These are phyloP conservation scores for Leishmania gerbilli DNA, from an alignment of 208 protist species.

Conservation along the genomic window DNA sequence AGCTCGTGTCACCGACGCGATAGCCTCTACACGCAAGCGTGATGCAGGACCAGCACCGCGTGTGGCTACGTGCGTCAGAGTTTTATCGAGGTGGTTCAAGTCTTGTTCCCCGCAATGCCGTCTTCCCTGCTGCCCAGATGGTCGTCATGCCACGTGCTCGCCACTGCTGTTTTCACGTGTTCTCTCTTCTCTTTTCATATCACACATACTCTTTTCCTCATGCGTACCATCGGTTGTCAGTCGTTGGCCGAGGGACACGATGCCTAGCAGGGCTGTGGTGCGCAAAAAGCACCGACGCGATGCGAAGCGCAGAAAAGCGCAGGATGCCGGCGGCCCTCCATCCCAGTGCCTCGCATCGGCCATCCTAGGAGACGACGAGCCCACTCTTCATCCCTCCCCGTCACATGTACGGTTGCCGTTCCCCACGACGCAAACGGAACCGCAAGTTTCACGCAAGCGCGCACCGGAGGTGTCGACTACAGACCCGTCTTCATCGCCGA, in stretches of 20 bases:
- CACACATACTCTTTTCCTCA: neutral
- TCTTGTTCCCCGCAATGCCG: too few relatives aligned
- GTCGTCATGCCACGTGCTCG: neutral
- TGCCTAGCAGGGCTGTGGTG: conserved; percentile 84
- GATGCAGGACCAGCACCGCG: neutral
- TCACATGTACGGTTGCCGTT: neutral
- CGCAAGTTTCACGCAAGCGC: conserved; percentile 6
- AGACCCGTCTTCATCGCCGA: neutral
- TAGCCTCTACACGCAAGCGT: neutral
- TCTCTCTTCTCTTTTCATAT: neutral
- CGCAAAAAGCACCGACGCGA: conserved; percentile 84
- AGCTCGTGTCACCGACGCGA: neutral
- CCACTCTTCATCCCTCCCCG: neutral
- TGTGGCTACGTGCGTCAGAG: neutral
- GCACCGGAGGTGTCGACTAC: neutral
- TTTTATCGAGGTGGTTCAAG: neutral
- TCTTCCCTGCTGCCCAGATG: neutral
- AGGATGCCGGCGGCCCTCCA: neutral
- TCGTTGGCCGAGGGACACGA: conserved; percentile 3
- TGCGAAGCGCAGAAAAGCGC: conserved; percentile 52
- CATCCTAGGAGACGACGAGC: neutral
- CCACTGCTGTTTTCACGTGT: neutral
- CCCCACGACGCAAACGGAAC: neutral
- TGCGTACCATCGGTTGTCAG: neutral
- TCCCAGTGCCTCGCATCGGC: neutral